Conservation (phyloP, 2,329 filamentous ascomycete species). For the Fusarium sp. region DNA sequence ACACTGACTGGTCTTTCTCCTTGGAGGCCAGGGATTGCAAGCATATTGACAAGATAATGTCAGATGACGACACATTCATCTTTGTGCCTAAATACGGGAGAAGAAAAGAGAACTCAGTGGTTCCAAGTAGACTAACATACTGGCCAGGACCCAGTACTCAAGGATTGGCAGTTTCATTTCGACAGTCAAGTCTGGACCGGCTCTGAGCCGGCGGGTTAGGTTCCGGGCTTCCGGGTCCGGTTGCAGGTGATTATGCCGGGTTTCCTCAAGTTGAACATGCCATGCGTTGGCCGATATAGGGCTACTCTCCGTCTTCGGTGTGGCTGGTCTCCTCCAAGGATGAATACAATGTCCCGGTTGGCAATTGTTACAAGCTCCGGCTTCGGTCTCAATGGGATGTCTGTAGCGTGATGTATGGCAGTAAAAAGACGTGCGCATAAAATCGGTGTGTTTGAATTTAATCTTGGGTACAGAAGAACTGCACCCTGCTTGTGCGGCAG, state of each 20-base stretch:
- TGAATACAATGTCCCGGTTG: neutral
- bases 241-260: constrained; percentile 5
- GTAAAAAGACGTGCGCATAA: constrained; percentile 1
- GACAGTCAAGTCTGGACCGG: constrained; percentile 10
- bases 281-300: constrained; percentile 7
- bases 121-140: neutral
- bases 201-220: constrained; percentile 12
- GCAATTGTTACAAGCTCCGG: constrained; percentile 19
- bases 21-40: too few species aligned
- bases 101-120: too few species aligned
- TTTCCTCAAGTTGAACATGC: neutral
- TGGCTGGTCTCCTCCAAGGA: neutral
- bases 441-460: neutral
- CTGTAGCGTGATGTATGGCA: constrained; percentile 15
- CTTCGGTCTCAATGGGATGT: constrained; percentile 37
- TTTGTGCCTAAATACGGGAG: too few species aligned
- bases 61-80: too few species aligned
- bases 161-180: neutral
- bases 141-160: neutral
- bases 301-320: constrained; percentile 9
- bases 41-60: too few species aligned
- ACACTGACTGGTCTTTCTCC: too few species aligned
- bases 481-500: neutral
- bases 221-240: constrained; percentile 14
- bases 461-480: neutral